Conservation (phyloP, 768 basidiomycete species). For the Naganishia randhawae region DNA sequence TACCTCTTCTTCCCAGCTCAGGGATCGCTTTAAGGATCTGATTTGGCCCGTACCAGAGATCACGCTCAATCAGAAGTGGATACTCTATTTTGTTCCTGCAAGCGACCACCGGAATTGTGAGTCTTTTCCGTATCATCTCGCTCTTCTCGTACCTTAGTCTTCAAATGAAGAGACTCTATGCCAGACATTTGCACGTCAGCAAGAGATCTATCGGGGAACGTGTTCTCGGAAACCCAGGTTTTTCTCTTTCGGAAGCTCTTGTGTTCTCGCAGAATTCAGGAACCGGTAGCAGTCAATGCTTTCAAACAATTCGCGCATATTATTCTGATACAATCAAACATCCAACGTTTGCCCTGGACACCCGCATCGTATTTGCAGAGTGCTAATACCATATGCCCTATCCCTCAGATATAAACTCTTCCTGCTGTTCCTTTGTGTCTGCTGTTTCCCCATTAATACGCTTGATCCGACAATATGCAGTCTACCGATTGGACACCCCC, state of each 20-base stretch:
- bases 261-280: neutral
- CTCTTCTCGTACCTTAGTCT: neutral
- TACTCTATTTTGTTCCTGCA: too few species aligned
- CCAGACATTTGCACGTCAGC: constrained; percentile 26
- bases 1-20: too few species aligned
- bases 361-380: neutral
- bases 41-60: too few species aligned
- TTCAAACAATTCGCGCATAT: constrained; percentile 22
- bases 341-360: neutral
- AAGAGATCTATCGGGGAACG: constrained; percentile 20
- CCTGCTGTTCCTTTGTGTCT: neutral
- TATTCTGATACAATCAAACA: constrained; percentile 16
- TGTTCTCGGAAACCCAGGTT: neutral
- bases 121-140: neutral
- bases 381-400: neutral
- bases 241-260: neutral
- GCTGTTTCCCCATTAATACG: neutral
- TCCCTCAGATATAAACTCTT: neutral
- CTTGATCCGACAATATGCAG: neutral
- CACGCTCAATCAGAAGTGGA: neutral
- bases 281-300: constrained; percentile 20
- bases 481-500: constrained; percentile 11
- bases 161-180: constrained; percentile 22
- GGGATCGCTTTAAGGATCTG: too few species aligned
- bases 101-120: neutral